Evolutionary conservation across 2,329 filamentous ascomycete genomes (phyloP).

Genomic region (Ophiostoma piceae): DNA sequence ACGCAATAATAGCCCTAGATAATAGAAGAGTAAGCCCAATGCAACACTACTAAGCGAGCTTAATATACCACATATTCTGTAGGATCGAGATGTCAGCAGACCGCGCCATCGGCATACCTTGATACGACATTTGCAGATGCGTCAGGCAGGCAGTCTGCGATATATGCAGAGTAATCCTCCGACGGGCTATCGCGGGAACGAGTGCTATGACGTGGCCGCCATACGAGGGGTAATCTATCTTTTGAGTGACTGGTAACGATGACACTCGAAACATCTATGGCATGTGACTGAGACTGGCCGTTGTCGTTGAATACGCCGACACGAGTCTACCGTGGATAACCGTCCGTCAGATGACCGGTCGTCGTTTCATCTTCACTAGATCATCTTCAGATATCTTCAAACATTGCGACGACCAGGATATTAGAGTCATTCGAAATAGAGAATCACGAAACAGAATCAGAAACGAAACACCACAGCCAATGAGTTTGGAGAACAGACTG

Average conservation of each 20-base stretch:
- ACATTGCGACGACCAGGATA: too few species aligned
- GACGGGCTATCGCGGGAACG: conserved; percentile 2
- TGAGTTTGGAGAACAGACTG: too few species aligned
- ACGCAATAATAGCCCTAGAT: too few species aligned
- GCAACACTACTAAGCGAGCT: neutral
- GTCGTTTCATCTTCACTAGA: too few species aligned
- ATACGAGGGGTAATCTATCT: neutral
- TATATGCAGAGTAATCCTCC: neutral
- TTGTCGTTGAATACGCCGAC: too few species aligned
- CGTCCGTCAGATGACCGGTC: too few species aligned
- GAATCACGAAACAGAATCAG: too few species aligned
- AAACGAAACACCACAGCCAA: too few species aligned
- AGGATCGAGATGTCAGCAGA: conserved; percentile 10
- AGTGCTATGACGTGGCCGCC: neutral
- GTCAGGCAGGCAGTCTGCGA: neutral
- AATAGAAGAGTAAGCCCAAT: neutral
- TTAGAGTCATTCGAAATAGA: too few species aligned
- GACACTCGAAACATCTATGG: neutral
- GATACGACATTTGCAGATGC: neutral
- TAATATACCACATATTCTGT: neutral
- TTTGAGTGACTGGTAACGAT: too few species aligned
- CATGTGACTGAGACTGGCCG: neutral
- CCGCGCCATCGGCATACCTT: neutral
- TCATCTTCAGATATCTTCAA: too few species aligned
- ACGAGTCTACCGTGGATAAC: too few species aligned